A percentile compares a stretch with the other conserved stretches of the same genome.
phyloP scores from a whole-genome alignment of 768 basidiomycete species.

The Mycena alexandri region DNA sequence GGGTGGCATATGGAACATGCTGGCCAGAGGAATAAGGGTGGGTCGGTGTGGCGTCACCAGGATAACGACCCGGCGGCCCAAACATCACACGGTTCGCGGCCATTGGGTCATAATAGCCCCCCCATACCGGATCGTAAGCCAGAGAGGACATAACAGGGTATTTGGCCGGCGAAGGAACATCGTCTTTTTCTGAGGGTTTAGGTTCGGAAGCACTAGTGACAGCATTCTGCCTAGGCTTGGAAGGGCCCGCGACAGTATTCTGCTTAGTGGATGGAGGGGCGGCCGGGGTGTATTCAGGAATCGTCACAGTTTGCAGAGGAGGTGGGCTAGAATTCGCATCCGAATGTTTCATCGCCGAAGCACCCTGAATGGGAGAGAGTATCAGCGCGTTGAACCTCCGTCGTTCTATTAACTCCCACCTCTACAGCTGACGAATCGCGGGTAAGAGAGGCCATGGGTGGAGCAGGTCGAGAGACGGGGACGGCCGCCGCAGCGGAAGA shows the following conservation, averaged over 20 bases:
- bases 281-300: background rate
- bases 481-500: background rate
- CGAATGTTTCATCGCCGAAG: background rate
- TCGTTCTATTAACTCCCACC: slow-evolving; percentile 9
- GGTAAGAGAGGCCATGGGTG: slow-evolving; percentile 25
- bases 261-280: too few species aligned
- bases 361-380: background rate
- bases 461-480: slow-evolving; percentile 8
- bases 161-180: slow-evolving; percentile 4
- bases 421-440: slow-evolving; percentile 8
- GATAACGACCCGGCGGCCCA: slow-evolving; percentile 3
- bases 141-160: slow-evolving; percentile 30
- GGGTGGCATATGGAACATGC: slow-evolving; percentile 14
- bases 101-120: slow-evolving; percentile 21
- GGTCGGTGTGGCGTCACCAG: slow-evolving; percentile 5
- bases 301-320: background rate
- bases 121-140: slow-evolving; percentile 24
- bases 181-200: slow-evolving; percentile 17
- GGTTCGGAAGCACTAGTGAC: background rate
- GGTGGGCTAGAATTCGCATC: background rate
- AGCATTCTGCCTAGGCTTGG: background rate
- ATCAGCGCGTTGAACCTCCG: background rate
- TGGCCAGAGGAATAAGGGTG: slow-evolving; percentile 18
- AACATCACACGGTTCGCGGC: slow-evolving; percentile 6
- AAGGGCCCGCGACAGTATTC: slow-evolving; percentile 1